phyloP scores from a whole-genome alignment of 2,329 filamentous ascomycete genomes.

The Aureobasidium leucospermi region DNA sequence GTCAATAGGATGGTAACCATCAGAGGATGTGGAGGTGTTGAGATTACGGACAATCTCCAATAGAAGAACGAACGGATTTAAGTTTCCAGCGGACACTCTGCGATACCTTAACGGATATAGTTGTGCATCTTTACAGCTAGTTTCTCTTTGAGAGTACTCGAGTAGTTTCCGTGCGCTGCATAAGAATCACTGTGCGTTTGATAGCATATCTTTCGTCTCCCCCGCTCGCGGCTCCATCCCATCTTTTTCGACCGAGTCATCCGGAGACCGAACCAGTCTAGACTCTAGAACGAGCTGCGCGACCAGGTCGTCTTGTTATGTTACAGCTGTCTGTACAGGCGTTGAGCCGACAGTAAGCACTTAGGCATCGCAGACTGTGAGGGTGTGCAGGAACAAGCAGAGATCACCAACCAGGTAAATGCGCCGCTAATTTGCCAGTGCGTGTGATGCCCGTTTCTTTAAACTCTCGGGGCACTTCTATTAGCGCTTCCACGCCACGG shows the following conservation, averaged over 20 bases:
- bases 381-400: background rate
- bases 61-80: too few species aligned
- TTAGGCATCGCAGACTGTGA: background rate
- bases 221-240: background rate
- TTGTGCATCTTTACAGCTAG: too few species aligned
- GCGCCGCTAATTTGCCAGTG: background rate
- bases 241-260: background rate
- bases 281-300: background rate
- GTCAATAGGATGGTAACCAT: too few species aligned
- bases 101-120: too few species aligned
- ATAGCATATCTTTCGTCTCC: background rate
- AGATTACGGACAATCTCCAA: too few species aligned
- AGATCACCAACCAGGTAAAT: background rate
- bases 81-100: too few species aligned
- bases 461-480: background rate
- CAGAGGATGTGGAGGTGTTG: too few species aligned
- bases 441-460: background rate
- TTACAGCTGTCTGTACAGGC: background rate
- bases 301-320: background rate
- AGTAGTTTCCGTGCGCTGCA: too few species aligned
- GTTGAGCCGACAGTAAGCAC: background rate
- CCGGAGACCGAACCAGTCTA: background rate
- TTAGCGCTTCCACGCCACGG: conserved; percentile 4
- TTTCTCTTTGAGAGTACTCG: too few species aligned
- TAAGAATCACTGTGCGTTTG: too few species aligned